These are phyloP conservation scores for Candida boleticola DNA, from an alignment of 805 yeast genomes.

Conservation along the genomic window DNA sequence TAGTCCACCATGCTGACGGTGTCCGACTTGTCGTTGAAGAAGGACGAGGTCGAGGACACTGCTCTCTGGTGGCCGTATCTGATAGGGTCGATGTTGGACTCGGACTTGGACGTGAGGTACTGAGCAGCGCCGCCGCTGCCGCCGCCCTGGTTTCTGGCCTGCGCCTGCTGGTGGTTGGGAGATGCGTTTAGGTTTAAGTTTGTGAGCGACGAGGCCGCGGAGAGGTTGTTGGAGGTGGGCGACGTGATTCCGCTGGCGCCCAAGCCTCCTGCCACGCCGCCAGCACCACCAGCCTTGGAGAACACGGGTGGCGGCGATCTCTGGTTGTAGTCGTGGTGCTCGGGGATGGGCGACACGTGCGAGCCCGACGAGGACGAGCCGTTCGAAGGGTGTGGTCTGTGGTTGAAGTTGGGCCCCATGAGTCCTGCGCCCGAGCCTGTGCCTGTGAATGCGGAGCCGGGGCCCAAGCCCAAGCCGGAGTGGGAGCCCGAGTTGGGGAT, in stretches of 20 bases:
- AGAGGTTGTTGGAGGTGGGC: constrained; percentile 28
- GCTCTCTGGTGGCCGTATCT: constrained; percentile 31
- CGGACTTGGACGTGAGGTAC: constrained; percentile 20
- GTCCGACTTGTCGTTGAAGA: constrained; percentile 28
- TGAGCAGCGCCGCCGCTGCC: constrained; percentile 1
- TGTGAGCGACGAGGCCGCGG: constrained; percentile 36
- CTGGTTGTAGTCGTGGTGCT: constrained; percentile 14
- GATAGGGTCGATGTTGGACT: constrained; percentile 15
- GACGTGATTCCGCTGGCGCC: constrained; percentile 11
- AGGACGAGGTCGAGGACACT: constrained; percentile 37
- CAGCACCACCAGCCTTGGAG: constrained; percentile 4
- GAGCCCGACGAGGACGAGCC: constrained; percentile 1
- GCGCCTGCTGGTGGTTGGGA: neutral
- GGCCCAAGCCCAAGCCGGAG: neutral
- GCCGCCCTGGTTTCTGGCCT: neutral
- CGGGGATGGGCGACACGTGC: neutral
- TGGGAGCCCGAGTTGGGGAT: neutral
- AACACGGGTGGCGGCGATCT: constrained; percentile 28
- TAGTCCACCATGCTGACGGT: constrained; percentile 44
- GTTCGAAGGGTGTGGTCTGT: constrained; percentile 1
- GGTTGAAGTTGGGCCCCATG: constrained; percentile 1
- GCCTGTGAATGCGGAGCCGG: neutral
- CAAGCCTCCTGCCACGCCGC: constrained; percentile 1
- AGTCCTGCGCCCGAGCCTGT: neutral
- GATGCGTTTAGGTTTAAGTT: constrained; percentile 22